These are phyloP conservation scores for Cicer pinnatifidum DNA, from an alignment of 306 rosid genomes.

Conservation along the genomic window DNA sequence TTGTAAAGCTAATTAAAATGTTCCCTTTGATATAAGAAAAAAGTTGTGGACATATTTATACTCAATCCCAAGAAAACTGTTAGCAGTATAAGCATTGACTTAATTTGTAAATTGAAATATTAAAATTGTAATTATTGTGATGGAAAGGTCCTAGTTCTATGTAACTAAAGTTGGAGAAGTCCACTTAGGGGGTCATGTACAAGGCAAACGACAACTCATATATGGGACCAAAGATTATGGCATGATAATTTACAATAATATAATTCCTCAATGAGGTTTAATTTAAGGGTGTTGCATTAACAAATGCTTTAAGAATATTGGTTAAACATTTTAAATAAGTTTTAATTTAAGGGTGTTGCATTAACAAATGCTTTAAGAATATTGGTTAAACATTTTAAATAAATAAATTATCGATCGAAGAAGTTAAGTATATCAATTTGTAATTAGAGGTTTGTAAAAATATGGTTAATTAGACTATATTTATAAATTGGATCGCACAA, in stretches of 20 bases:
- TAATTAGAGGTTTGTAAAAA: too few relatives aligned
- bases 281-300: too few relatives aligned
- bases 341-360: neutral
- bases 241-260: constrained; percentile 54
- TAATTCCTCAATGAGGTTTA: constrained; percentile 32
- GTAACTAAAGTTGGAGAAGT: constrained; percentile 65
- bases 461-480: too few relatives aligned
- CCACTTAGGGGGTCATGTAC: constrained; percentile 52
- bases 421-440: too few relatives aligned
- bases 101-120: constrained; percentile 41
- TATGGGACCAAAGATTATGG: constrained; percentile 52
- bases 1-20: constrained; percentile 37
- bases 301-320: too few relatives aligned
- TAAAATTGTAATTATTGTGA: constrained; percentile 57
- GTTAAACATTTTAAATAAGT: too few relatives aligned
- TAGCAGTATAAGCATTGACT: constrained; percentile 58
- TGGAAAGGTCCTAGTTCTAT: constrained; percentile 55
- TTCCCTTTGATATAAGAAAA: constrained; percentile 47
- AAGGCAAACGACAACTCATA: constrained; percentile 68
- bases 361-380: too few relatives aligned
- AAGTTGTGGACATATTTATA: constrained; percentile 49
- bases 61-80: constrained; percentile 45
- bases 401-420: too few relatives aligned
- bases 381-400: too few relatives aligned
- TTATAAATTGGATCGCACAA: too few relatives aligned